Conservation (phyloP, 352 stramenopile genomes). For the Phytophthora europaea region DNA sequence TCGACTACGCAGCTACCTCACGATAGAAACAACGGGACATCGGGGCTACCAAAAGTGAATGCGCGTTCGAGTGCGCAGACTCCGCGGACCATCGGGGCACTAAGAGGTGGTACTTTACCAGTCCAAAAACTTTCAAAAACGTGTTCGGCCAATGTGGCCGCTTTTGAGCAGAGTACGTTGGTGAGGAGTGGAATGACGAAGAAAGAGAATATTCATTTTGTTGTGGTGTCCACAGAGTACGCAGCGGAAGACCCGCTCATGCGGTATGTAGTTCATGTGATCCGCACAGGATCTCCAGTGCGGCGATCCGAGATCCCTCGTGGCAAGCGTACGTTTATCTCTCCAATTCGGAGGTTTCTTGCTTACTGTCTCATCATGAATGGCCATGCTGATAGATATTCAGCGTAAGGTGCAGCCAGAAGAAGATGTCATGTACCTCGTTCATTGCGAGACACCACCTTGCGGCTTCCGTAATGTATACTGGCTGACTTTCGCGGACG, state of each 20-base stretch:
- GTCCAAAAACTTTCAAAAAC: background rate
- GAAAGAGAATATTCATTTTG: background rate
- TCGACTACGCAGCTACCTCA: conserved; percentile 1
- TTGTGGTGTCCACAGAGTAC: conserved; percentile 47
- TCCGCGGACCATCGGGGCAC: too few relatives aligned
- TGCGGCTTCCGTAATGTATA: conserved; percentile 78
- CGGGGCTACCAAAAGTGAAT: background rate
- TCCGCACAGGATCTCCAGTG: conserved; percentile 39
- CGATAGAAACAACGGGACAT: background rate
- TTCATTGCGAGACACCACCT: conserved; percentile 48
- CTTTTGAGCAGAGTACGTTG: conserved; percentile 38
- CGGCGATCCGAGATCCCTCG: conserved; percentile 46
- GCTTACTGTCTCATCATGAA: background rate
- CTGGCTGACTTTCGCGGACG: conserved; percentile 63
- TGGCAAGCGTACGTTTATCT: conserved; percentile 39
- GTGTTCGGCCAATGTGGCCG: background rate
- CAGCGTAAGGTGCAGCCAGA: conserved; percentile 40
- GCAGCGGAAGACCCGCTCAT: conserved; percentile 52
- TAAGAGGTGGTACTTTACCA: background rate
- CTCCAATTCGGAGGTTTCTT: background rate
- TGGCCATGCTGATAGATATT: conserved; percentile 11
- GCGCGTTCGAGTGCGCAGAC: conserved; percentile 3
- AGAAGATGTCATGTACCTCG: conserved; percentile 70
- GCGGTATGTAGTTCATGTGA: conserved; percentile 55
- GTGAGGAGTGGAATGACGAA: background rate